Base-by-base conservation (phyloP, 2,329 filamentous ascomycete species). In the Colletotrichum melonis region DNA sequence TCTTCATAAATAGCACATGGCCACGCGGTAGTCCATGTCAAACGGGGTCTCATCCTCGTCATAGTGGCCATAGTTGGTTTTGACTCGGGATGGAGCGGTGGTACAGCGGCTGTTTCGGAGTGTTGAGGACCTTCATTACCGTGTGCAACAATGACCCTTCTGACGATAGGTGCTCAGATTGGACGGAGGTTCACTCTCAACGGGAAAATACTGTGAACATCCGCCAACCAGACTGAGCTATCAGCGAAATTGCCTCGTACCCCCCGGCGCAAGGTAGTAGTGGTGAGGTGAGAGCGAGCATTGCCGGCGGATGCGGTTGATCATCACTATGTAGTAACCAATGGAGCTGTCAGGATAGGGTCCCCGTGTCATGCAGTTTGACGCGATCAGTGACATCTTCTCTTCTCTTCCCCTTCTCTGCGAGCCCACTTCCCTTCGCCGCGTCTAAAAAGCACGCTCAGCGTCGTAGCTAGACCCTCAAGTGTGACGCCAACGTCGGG, bases 361-460 rank as follows among this genome's bases (percentile, higher is more conserved):
- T 69, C 24, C 70, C 76, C 73, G 76, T 77, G 76, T 78, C 77
- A 80, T 82, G 78, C 77, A 79, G 79, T 80, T 79, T 82, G 79
- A 78, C 78, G 79, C 80, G 80, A 78, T 77, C 77, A 78, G 77
- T 78, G 76, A 77, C 78, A 49, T 49, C 19, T 49, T n/a, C 42
- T 49, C 42, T 49, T 19, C 19, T 49, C 19, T 49, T 49, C 42
- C 76, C 78, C 76, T 76, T 73, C 73, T 46, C 58, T 60, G 69
- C 75, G 74, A 75, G 75, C 76, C 75, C 76, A 76, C 32, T 54
- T 32, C 38, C 57, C 49, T 14, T 49, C 57, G 52, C 77, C 80
- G 80, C 79, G 81, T 80, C 78, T 79, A 82, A 76, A 52, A 11
- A 32, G 19, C 30, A 28, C 42, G 63, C 26, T 70, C 49, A 35